Conservation (phyloP, 75 land plant genomes). For the Larix kaempferi region DNA sequence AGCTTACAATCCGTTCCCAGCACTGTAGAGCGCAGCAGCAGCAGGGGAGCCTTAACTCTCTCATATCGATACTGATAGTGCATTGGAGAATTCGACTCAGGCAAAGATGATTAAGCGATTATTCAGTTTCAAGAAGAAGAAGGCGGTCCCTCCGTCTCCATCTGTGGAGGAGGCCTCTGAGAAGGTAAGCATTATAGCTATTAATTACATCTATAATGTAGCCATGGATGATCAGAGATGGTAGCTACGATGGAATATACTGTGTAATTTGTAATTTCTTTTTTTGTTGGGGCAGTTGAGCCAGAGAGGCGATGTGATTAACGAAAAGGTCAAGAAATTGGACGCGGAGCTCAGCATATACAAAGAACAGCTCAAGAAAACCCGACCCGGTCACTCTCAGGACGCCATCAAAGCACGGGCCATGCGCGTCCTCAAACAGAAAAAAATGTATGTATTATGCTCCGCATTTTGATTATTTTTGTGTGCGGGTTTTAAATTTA, state of each 20-base stretch:
- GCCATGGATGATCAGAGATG: not conserved
- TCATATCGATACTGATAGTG: too few species aligned
- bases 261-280: not conserved
- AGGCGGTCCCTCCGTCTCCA: constrained; percentile 16
- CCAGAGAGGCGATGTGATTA: constrained; percentile 16
- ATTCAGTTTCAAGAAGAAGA: constrained; percentile 17
- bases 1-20: too few species aligned
- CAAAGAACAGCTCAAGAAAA: constrained; percentile 19
- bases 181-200: constrained; percentile 3
- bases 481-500: too few species aligned
- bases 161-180: constrained; percentile 23
- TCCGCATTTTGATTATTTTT: too few species aligned
- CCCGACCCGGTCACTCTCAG: constrained; percentile 26
- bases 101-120: constrained; percentile 13
- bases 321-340: constrained; percentile 25
- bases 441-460: constrained; percentile 17
- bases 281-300: constrained; percentile 2
- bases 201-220: not conserved
- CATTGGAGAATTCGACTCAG: too few species aligned
- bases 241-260: not conserved
- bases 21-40: too few species aligned
- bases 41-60: too few species aligned
- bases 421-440: constrained; percentile 21
- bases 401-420: constrained; percentile 23
- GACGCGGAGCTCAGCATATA: constrained; percentile 17